phyloP scores from a whole-genome alignment of 2,329 filamentous ascomycete species.

The Fusarium sp. region DNA sequence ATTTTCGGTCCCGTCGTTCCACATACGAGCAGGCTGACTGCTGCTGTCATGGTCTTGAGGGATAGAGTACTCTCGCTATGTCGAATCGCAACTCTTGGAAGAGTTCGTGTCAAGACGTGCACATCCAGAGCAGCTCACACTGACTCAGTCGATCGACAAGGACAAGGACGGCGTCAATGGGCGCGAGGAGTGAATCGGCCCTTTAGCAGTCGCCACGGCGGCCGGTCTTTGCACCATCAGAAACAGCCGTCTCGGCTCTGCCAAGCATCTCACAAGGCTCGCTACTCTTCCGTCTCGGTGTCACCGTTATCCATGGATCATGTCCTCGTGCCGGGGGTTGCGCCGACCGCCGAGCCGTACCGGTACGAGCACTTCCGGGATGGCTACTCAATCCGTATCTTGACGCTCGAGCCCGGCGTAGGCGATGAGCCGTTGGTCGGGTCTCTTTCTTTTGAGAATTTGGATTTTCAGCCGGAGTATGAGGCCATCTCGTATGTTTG shows the following conservation, averaged over 20 bases:
- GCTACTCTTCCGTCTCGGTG: constrained; percentile 11
- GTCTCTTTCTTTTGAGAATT: constrained; percentile 37
- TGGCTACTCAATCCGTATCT: constrained; percentile 45
- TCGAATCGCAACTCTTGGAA: not conserved
- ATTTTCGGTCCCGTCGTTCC: not conserved
- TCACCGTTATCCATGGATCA: constrained; percentile 29
- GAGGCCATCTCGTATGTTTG: constrained; percentile 53
- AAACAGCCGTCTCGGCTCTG: not conserved
- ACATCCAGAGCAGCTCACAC: not conserved
- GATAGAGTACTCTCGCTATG: not conserved
- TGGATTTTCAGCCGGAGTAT: constrained; percentile 43
- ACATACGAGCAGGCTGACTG: not conserved
- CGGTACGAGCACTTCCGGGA: constrained; percentile 39
- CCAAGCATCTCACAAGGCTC: not conserved
- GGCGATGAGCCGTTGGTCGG: constrained; percentile 46
- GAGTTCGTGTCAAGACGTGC: not conserved
- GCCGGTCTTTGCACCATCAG: not conserved
- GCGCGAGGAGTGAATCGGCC: not conserved
- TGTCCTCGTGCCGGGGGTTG: constrained; percentile 1
- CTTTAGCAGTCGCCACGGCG: not conserved
- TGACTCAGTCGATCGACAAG: not conserved
- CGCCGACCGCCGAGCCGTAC: constrained; percentile 15
- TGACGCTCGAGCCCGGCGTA: constrained; percentile 46
- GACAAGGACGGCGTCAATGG: not conserved
- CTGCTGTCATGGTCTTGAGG: constrained; percentile 8